Evolutionary conservation across 805 yeast genomes (phyloP).

Genomic region (Candida loeiensis): DNA sequence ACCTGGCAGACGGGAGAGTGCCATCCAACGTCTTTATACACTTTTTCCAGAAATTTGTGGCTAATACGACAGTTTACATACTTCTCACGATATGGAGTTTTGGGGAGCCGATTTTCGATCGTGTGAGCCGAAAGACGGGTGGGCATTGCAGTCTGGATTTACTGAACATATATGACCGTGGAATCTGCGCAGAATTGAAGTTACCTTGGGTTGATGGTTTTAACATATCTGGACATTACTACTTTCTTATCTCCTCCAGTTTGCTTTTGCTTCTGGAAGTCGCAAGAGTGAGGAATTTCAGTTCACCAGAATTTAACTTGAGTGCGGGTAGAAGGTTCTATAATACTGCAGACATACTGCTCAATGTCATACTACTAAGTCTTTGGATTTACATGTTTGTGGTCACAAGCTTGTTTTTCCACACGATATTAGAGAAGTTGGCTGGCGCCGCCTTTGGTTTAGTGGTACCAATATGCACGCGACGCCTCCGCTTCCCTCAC

Average conservation of each 20-base stretch:
- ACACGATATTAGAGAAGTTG: slow-evolving; percentile 44
- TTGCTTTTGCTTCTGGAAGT: slow-evolving; percentile 25
- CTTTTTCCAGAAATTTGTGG: slow-evolving; percentile 10
- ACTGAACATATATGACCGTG: slow-evolving; percentile 10
- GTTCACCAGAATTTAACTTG: neutral
- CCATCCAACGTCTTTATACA: slow-evolving; percentile 6
- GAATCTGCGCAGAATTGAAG: slow-evolving; percentile 20
- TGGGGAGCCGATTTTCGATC: slow-evolving; percentile 32
- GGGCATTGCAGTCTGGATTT: slow-evolving; percentile 31
- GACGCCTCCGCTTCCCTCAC: neutral
- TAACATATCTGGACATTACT: slow-evolving; percentile 53
- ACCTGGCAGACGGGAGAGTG: slow-evolving; percentile 6
- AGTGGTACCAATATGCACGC: neutral
- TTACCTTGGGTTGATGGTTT: slow-evolving; percentile 46
- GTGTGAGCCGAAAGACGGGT: slow-evolving; percentile 28
- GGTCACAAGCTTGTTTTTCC: slow-evolving; percentile 49
- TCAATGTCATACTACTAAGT: slow-evolving; percentile 15
- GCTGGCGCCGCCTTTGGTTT: slow-evolving; percentile 33
- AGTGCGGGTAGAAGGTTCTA: neutral
- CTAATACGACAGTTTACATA: slow-evolving; percentile 12
- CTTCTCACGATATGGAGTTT: slow-evolving; percentile 28
- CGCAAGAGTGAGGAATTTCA: neutral
- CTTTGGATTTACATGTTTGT: slow-evolving; percentile 40
- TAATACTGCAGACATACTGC: neutral
- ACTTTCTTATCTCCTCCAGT: slow-evolving; percentile 42